These are phyloP conservation scores for Stereocaulon alpinum DNA, from an alignment of 495 filamentous ascomycete genomes.

Conservation along the genomic window DNA sequence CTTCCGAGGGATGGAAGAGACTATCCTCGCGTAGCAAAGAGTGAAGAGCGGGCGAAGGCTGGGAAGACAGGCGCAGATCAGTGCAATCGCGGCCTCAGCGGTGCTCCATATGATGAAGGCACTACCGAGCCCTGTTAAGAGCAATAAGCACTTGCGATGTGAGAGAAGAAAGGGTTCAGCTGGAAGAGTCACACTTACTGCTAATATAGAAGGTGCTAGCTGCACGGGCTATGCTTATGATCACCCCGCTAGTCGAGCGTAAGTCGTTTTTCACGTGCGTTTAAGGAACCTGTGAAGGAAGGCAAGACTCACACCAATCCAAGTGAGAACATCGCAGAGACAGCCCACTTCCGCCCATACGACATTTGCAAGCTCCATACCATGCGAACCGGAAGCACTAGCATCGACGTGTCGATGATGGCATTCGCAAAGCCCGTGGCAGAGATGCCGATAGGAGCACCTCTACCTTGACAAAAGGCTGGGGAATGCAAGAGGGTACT, in stretches of 20 bases:
- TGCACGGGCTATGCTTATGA: constrained; percentile 14
- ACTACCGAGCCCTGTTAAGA: not conserved
- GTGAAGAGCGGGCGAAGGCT: constrained; percentile 18
- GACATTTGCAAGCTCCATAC: constrained; percentile 21
- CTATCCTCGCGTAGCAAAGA: not conserved
- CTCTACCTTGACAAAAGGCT: not conserved
- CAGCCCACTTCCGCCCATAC: constrained; percentile 8
- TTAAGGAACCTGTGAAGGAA: not conserved
- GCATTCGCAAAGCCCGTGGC: constrained; percentile 24
- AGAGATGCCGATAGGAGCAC: not conserved
- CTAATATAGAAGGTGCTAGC: not conserved
- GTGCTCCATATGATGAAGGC: constrained; percentile 11
- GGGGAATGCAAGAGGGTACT: constrained; percentile 4
- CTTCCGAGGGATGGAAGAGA: not conserved
- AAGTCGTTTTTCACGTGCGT: not conserved
- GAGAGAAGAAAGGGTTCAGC: not conserved
- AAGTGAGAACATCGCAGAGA: constrained; percentile 16
- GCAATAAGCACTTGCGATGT: not conserved
- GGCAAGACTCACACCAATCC: constrained; percentile 16
- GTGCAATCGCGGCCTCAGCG: constrained; percentile 10
- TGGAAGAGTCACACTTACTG: not conserved
- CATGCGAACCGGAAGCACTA: constrained; percentile 27
- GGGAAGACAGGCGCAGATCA: constrained; percentile 18
- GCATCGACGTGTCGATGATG: constrained; percentile 25
- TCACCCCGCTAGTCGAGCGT: constrained; percentile 6